phyloP scores from a whole-genome alignment of 441 rosid genomes.

The Gossypium schwendimanii region DNA sequence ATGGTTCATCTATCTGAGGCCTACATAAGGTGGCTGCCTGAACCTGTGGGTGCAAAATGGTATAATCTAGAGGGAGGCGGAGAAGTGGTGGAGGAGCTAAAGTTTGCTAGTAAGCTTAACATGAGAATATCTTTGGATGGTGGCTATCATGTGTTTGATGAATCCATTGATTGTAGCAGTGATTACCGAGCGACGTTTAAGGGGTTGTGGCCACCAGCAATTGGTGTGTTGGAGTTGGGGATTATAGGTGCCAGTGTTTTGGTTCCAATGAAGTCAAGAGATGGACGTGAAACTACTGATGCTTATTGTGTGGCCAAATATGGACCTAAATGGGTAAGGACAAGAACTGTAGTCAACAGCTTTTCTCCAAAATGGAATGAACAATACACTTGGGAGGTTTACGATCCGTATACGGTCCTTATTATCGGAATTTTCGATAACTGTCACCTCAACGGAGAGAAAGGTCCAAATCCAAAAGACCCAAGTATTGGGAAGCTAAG shows the following conservation, averaged over 20 bases:
- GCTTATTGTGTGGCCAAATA: conserved; percentile 63
- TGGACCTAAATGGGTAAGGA: conserved; percentile 61
- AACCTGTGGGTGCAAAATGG: conserved; percentile 30
- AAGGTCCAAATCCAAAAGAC: conserved; percentile 37
- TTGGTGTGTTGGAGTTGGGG: too few relatives aligned
- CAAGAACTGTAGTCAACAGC: conserved; percentile 53
- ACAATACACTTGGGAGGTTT: conserved; percentile 65
- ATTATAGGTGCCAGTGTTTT: too few relatives aligned
- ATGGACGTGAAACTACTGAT: conserved; percentile 46
- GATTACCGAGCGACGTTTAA: too few relatives aligned
- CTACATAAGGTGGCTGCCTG: too few relatives aligned
- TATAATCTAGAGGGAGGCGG: conserved; percentile 54
- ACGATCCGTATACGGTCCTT: conserved; percentile 55
- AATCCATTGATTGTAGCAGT: conserved; percentile 4
- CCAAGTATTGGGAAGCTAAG: conserved; percentile 58
- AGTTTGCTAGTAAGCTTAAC: conserved; percentile 50
- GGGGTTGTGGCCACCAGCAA: too few relatives aligned
- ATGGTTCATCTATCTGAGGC: too few relatives aligned
- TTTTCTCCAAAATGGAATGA: conserved; percentile 63
- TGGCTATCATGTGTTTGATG: conserved; percentile 59
- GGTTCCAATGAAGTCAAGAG: conserved; percentile 47
- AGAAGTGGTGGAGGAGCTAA: conserved; percentile 48
- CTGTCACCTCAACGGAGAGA: conserved; percentile 51
- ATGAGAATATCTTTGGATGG: conserved; percentile 54
- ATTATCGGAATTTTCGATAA: conserved; percentile 54